Base-by-base conservation (phyloP, 176 grass and related monocot species). In the Eleusine coracana region DNA sequence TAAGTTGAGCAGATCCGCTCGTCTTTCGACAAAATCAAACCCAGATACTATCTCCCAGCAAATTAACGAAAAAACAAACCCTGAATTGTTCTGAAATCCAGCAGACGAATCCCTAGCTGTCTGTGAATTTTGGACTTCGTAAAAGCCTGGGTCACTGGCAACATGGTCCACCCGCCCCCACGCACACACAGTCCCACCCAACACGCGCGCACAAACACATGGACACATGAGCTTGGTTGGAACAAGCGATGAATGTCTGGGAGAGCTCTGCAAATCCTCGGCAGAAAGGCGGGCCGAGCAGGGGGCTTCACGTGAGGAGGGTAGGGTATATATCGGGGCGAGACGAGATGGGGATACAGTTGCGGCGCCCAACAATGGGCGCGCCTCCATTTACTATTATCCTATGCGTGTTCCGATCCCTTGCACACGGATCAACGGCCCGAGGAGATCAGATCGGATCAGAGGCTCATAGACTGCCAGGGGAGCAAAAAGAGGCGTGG, bases 261-360 rank as follows among this genome's bases (percentile, higher is more conserved):
- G 21, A 27, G 62, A 27, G 62, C 63, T 38, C 80, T 83, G 74
- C 86, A 83, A 71, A 71, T 45, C 54, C 74, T 83, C 48, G 70
- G 71, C 82, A 76, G 25, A 76, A 69, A 84, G 50, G 25, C 15
- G 44, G 21, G 38, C 17, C 12, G 74, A 13, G 66, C 18, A 25
- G 68, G 11, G 7, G 3, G 25, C 14, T 68, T 66, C 86, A 88
- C 80, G 86, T 73, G 52, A 56, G 3, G 74, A 78, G 52, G 39
- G 2, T 56, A 78, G 52, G 75, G 86, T 31, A 79, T 88, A 68
- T 50, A 49, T 83, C 68, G 74, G 68, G 68, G 58, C 12, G 16
- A 20, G 71, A 38, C n/a, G 64, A n/a, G 71, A 48, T 17, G 71
- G 46, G 36, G 49, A 77, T 69, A 14, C 82, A 21, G 54, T 85